Evolutionary conservation across 495 filamentous ascomycete species (phyloP).

Genomic region (Podospora didyma): DNA sequence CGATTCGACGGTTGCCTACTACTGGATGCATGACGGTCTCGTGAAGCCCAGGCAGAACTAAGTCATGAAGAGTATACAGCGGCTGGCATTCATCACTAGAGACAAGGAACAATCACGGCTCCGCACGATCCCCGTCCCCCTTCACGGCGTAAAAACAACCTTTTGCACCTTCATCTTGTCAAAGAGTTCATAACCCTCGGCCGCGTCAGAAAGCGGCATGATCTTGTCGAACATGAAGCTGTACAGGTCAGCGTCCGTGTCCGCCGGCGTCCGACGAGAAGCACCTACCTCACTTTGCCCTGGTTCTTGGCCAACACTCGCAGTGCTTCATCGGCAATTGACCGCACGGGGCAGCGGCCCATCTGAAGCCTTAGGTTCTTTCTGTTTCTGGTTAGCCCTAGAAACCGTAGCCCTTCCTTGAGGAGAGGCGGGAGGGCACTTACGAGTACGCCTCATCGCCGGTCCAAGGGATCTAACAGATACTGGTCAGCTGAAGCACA

Average conservation of each 20-base stretch:
- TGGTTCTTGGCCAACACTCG: slow-evolving; percentile 78
- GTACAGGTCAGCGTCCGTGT: slow-evolving; percentile 15
- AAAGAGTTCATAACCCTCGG: slow-evolving; percentile 88
- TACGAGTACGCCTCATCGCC: slow-evolving; percentile 75
- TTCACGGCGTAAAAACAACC: slow-evolving; percentile 55
- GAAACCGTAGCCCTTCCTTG: neutral
- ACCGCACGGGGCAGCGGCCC: slow-evolving; percentile 88
- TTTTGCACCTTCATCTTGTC: slow-evolving; percentile 93
- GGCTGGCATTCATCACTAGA: neutral
- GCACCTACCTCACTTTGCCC: slow-evolving; percentile 64
- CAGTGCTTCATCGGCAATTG: slow-evolving; percentile 75
- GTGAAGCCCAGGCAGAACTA: slow-evolving; percentile 96
- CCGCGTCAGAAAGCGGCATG: slow-evolving; percentile 80
- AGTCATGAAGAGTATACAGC: slow-evolving; percentile 10
- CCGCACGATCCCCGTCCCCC: no score
- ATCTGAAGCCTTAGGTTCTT: slow-evolving; percentile 93
- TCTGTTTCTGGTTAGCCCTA: slow-evolving; percentile 19
- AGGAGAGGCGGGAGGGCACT: slow-evolving; percentile 2
- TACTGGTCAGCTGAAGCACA: neutral
- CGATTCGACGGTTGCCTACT: slow-evolving; percentile 93
- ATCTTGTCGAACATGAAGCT: slow-evolving; percentile 94
- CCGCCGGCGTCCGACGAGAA: neutral
- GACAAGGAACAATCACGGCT: neutral
- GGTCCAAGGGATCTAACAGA: slow-evolving; percentile 70
- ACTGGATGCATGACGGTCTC: slow-evolving; percentile 89